phyloP scores from a whole-genome alignment of 148 eudicot species.

The Bassia scoparia region DNA sequence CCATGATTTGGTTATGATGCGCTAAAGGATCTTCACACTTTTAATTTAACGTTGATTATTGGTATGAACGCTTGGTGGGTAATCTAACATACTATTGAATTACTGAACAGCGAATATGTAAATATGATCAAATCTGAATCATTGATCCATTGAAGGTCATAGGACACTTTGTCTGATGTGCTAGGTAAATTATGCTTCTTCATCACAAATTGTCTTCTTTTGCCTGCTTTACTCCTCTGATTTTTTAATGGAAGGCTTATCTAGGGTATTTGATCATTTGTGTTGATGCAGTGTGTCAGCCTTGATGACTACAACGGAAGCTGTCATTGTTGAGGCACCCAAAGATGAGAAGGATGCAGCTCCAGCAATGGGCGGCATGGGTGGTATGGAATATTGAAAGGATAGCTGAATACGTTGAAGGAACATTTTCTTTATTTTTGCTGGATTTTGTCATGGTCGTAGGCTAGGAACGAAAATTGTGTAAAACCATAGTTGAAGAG shows the following conservation, averaged over 20 bases:
- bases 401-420: not conserved
- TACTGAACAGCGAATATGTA: constrained; percentile 63
- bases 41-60: too few species aligned
- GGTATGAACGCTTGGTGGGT: not conserved
- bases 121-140: constrained; percentile 81
- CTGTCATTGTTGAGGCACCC: constrained; percentile 64
- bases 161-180: constrained; percentile 84
- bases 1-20: constrained; percentile 90
- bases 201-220: not conserved
- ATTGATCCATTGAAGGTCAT: constrained; percentile 91
- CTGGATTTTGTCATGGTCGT: constrained; percentile 4
- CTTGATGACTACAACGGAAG: constrained; percentile 86
- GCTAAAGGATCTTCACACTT: constrained; percentile 44
- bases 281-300: constrained; percentile 54
- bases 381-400: constrained; percentile 50
- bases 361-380: constrained; percentile 57
- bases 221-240: too few species aligned
- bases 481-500: constrained; percentile 27
- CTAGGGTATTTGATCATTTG: not conserved
- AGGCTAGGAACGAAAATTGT: constrained; percentile 23
- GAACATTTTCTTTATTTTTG: constrained; percentile 35
- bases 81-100: not conserved
- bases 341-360: constrained; percentile 54
- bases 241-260: not conserved
- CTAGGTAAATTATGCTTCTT: constrained; percentile 42